A percentile compares a stretch with the other conserved stretches of the same genome.
phyloP scores from a whole-genome alignment of 1,284 basidiomycete genomes.

The Macrocystidia cucumis region DNA sequence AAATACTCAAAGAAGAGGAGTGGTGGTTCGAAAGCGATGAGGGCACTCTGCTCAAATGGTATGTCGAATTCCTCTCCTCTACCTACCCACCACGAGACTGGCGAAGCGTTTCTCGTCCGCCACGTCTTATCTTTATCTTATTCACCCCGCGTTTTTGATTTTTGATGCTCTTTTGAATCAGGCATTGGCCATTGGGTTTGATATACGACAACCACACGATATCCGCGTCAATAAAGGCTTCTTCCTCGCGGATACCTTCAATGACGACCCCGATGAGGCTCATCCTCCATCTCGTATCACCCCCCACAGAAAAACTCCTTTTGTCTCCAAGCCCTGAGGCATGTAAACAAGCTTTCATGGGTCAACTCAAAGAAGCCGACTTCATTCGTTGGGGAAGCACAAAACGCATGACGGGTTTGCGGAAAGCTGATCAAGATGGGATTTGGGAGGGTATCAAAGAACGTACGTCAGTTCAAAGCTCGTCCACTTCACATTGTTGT shows the following conservation, averaged over 20 bases:
- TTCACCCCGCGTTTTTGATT: neutral
- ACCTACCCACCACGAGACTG: no score
- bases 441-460: conserved; percentile 92
- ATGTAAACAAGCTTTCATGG: conserved; percentile 89
- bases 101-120: no score
- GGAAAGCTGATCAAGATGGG: conserved; percentile 87
- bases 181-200: conserved; percentile 95
- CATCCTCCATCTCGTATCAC: conserved; percentile 78
- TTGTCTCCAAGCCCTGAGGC: conserved; percentile 71
- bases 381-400: conserved; percentile 94
- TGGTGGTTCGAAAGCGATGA: conserved; percentile 93
- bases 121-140: conserved; percentile 5
- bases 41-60: conserved; percentile 77
- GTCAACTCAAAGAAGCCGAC: conserved; percentile 91
- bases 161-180: conserved; percentile 20
- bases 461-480: conserved; percentile 43
- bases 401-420: conserved; percentile 81
- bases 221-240: conserved; percentile 44
- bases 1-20: conserved; percentile 71
- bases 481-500: conserved; percentile 4
- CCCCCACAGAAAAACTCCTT: conserved; percentile 80
- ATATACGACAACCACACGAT: conserved; percentile 81
- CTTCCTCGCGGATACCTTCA: conserved; percentile 32
- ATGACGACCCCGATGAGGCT: conserved; percentile 62
- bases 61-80: no score